Conservation (phyloP, 805 yeast genomes). For the Pichia pseudocactophila region DNA sequence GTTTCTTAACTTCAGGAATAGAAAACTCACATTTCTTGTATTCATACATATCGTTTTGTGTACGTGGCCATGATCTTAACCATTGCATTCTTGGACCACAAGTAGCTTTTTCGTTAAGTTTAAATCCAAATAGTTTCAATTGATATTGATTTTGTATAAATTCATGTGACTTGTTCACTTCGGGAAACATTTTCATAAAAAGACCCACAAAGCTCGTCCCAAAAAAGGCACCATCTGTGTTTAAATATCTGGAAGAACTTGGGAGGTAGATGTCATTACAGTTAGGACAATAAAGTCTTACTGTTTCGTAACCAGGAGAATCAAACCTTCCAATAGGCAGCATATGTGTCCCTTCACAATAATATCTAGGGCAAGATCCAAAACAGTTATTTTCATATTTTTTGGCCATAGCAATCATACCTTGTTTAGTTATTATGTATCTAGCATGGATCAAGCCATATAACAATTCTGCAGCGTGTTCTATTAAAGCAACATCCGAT, state of each 20-base stretch:
- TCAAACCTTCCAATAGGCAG: conserved; percentile 90
- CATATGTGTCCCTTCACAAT: conserved; percentile 82
- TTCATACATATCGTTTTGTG: conserved; percentile 53
- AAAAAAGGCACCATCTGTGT: conserved; percentile 93
- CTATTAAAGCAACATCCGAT: conserved; percentile 66
- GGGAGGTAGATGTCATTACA: conserved; percentile 90
- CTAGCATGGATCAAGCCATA: conserved; percentile 95
- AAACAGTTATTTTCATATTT: conserved; percentile 84
- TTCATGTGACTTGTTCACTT: conserved; percentile 55
- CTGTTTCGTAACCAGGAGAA: conserved; percentile 85
- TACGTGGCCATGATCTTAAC: conserved; percentile 73
- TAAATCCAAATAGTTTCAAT: conserved; percentile 81
- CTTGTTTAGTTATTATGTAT: conserved; percentile 80
- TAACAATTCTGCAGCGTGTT: conserved; percentile 83
- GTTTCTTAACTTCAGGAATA: conserved; percentile 36
- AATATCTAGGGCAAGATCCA: conserved; percentile 85
- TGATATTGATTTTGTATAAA: conserved; percentile 53
- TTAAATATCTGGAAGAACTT: conserved; percentile 72
- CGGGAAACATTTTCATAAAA: conserved; percentile 86
- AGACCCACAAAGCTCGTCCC: conserved; percentile 95
- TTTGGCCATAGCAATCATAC: conserved; percentile 85
- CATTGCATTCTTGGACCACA: conserved; percentile 95
- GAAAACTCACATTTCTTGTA: conserved; percentile 55
- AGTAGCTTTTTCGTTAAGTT: conserved; percentile 59
- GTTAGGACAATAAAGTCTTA: conserved; percentile 87